These are phyloP conservation scores for Monilinia fructigena DNA, from an alignment of 2,329 filamentous ascomycete species.

Conservation along the genomic window DNA sequence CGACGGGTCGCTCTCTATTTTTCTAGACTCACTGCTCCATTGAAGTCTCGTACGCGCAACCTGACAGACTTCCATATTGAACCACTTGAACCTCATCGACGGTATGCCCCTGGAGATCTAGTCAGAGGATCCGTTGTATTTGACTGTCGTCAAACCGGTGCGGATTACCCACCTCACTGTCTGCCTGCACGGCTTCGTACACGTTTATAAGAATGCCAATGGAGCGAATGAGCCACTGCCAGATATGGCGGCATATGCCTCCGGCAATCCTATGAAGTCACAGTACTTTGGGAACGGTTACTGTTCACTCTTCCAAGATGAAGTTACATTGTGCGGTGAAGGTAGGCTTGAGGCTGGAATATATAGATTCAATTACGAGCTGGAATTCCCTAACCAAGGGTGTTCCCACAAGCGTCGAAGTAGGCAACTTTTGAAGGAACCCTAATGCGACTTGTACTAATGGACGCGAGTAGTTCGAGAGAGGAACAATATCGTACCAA, in stretches of 20 bases:
- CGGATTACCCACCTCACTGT: conserved; percentile 79
- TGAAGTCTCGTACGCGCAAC: conserved; percentile 54
- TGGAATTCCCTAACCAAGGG: conserved; percentile 66
- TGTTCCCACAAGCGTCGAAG: conserved; percentile 90
- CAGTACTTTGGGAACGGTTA: conserved; percentile 74
- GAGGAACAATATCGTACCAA: conserved; percentile 88
- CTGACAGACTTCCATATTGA: conserved; percentile 77
- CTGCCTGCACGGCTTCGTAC: conserved; percentile 73
- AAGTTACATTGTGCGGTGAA: conserved; percentile 75
- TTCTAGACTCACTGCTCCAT: conserved; percentile 48
- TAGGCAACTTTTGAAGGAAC: conserved; percentile 49
- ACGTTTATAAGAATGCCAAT: conserved; percentile 69
- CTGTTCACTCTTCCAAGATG: conserved; percentile 79
- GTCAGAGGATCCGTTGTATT: conserved; percentile 68
- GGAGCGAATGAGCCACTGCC: conserved; percentile 50
- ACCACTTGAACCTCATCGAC: conserved; percentile 73
- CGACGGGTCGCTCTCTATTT: conserved; percentile 39
- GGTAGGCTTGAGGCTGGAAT: conserved; percentile 70
- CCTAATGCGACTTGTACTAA: conserved; percentile 19
- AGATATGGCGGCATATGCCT: conserved; percentile 38
- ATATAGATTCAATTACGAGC: conserved; percentile 77
- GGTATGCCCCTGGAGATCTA: conserved; percentile 72
- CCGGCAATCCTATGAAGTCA: conserved; percentile 43
- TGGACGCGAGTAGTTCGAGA: conserved; percentile 71
- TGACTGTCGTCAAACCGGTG: conserved; percentile 71